Evolutionary conservation across 192 early-diverging fungal species (phyloP), one percentile per base, ranked within the genome.

Genomic region (Chytriomyces confervae): DNA sequence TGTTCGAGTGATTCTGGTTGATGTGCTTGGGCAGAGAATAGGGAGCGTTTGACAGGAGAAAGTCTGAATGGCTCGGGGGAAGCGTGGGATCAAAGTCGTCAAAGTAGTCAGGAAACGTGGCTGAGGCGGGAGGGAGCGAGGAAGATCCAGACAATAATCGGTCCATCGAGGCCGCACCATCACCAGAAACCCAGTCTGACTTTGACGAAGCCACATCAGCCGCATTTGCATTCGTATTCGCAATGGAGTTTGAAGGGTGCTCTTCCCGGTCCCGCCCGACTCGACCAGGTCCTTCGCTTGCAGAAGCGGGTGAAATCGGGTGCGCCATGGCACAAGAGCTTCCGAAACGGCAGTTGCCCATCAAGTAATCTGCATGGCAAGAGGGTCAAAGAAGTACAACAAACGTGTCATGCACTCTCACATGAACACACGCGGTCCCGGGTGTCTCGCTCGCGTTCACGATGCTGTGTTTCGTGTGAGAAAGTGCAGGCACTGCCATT

Each of bases 281-380:
- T 36, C 29, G 29, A 36, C 29, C 29, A 36, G 29, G 29, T 36
- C 29, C 29, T 36, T 36, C 29, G 29, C 29, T 36, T 36, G 29
- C 29, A 1, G 29, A 36, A 36, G 1, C 29, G 2, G 29, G 29
- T 36, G 29, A 36, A 36, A 36, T 36, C 2, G 29, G 29, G 29
- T 36, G 77, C 45, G 57, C 9, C 67, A 77, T 61, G 8, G 66
- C 68, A 62, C 77, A 78, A 6, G 8, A 16, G 57, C 20, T 36
- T 7, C 77, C 77, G 74, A 69, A 78, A 29, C 77, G 68, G 44
- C 77, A 78, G 49, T 51, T 78, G 8, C 77, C 77, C 60, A 69
- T 16, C 7, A 78, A 49, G 62, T 46, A 78, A 74, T 44, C 77
- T 50, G 70, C 61, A 49, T 8, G 77, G 66, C 20, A 72, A 53